Evolutionary conservation across 1,284 basidiomycete species (phyloP).

Genomic region (Apiotrichum akiyoshidainum): DNA sequence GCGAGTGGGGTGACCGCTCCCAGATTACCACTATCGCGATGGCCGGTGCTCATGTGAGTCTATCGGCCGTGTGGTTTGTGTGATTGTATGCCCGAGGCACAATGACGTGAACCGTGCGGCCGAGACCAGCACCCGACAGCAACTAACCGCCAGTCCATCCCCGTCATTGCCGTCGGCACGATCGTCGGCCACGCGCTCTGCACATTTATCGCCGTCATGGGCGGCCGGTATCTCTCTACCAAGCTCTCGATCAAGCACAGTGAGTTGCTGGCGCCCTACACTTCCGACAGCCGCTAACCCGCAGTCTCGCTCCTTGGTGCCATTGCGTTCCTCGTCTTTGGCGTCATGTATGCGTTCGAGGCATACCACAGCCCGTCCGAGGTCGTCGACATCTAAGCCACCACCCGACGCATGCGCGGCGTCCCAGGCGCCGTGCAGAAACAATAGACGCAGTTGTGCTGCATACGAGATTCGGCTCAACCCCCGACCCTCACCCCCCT

Average conservation of each 20-base stretch:
- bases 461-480: no score
- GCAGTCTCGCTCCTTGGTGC: constrained; percentile 82
- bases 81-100: no score
- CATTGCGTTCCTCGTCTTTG: constrained; percentile 77
- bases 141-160: constrained; percentile 58
- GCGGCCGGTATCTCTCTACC: constrained; percentile 84
- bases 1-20: constrained; percentile 97
- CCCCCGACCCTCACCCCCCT: no score
- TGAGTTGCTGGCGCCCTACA: constrained; percentile 51
- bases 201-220: constrained; percentile 83
- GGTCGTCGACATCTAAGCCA: background rate
- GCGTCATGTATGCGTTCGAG: constrained; percentile 70
- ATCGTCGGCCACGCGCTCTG: constrained; percentile 84
- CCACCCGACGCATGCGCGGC: no score
- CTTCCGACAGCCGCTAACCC: background rate
- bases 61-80: no score
- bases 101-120: no score
- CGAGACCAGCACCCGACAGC: no score
- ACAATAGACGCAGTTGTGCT: no score
- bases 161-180: constrained; percentile 83
- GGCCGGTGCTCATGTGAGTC: constrained; percentile 86
- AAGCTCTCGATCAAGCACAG: constrained; percentile 94
- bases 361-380: constrained; percentile 50
- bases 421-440: no score
- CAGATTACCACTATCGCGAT: constrained; percentile 97